Evolutionary conservation across 441 rosid species (phyloP).

Genomic region (Mallotus repandus): DNA sequence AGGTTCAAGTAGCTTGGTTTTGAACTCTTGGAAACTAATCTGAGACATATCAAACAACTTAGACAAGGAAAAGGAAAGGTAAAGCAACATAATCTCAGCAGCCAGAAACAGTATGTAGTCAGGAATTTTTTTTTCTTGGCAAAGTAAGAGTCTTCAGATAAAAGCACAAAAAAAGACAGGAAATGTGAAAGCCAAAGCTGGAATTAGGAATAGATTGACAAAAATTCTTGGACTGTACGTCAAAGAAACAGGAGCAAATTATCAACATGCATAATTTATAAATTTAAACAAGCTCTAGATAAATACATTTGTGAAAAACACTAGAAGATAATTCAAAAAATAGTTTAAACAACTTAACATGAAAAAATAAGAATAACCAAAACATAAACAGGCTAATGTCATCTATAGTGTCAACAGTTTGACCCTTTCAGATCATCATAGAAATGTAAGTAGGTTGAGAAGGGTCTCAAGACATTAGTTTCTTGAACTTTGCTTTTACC

Average conservation of each 20-base stretch:
- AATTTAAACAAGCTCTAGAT: not conserved
- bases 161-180: not conserved
- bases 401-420: not conserved
- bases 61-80: not conserved
- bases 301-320: not conserved
- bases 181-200: not conserved
- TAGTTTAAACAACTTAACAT: not conserved
- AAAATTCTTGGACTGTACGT: not conserved
- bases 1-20: constrained; percentile 66
- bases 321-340: not conserved
- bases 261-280: not conserved
- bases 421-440: not conserved
- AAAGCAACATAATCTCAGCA: not conserved
- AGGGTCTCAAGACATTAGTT: not conserved
- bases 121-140: not conserved
- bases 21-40: constrained; percentile 79
- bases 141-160: not conserved
- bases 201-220: not conserved
- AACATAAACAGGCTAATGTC: not conserved
- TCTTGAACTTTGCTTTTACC: not conserved
- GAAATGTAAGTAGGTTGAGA: not conserved
- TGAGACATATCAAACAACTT: constrained; percentile 28
- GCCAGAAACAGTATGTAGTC: not conserved
- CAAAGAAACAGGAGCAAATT: not conserved
- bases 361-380: constrained; percentile 5